Percentiles rank a stretch among this genome's conserved stretches.
Evolutionary conservation across 2,329 filamentous ascomycete genomes (phyloP).

Genomic region (Colletotrichum coccodes): DNA sequence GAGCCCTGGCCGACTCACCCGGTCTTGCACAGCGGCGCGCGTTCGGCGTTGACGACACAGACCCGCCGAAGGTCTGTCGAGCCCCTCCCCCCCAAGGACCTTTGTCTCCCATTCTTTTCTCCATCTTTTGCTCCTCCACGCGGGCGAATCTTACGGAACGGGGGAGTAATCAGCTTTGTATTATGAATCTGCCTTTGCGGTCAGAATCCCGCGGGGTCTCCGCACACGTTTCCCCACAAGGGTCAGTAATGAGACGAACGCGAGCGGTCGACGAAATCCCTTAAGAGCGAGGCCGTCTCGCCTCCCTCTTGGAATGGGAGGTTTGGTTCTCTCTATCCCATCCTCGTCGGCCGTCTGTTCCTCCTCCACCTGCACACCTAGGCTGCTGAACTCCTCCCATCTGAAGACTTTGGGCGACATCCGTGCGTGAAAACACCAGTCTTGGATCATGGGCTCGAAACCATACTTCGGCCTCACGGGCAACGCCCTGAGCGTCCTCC

Average conservation of each 20-base stretch:
- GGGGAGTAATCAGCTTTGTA: slow-evolving; percentile 22
- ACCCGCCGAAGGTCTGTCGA: neutral
- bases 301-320: neutral
- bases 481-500: slow-evolving; percentile 46
- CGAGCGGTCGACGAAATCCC: neutral
- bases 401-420: slow-evolving; percentile 14
- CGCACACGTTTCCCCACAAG: slow-evolving; percentile 32
- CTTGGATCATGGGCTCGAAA: slow-evolving; percentile 19
- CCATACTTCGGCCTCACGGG: slow-evolving; percentile 46
- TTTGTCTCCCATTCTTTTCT: slow-evolving; percentile 17
- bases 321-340: neutral
- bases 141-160: slow-evolving; percentile 13
- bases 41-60: slow-evolving; percentile 27
- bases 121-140: slow-evolving; percentile 30
- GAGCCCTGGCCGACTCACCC: slow-evolving; percentile 29
- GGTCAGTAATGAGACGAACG: slow-evolving; percentile 15
- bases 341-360: slow-evolving; percentile 12
- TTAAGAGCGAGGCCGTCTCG: slow-evolving; percentile 11
- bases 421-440: slow-evolving; percentile 13
- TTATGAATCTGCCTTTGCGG: slow-evolving; percentile 29
- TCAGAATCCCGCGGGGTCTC: slow-evolving; percentile 33
- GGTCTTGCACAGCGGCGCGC: slow-evolving; percentile 16
- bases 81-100: neutral
- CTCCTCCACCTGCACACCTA: neutral
- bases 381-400: slow-evolving; percentile 11